phyloP scores from a whole-genome alignment of 2,329 filamentous ascomycete species.

The Diaporthe nobilis region DNA sequence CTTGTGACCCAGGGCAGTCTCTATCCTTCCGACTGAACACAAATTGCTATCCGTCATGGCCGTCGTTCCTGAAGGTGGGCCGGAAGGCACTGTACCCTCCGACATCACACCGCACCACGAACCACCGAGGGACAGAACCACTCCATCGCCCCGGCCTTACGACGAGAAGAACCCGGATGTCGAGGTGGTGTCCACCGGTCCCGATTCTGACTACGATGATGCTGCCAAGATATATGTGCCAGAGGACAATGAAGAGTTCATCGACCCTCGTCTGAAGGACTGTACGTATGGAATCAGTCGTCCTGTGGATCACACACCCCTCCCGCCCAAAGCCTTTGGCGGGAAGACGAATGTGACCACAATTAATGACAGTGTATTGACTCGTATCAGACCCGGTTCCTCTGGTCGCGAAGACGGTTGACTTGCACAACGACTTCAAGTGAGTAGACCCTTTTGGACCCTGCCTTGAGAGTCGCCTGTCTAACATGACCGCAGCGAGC shows the following conservation, averaged over 20 bases:
- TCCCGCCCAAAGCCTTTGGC: neutral
- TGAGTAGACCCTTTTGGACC: conserved; percentile 32
- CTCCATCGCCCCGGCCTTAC: neutral
- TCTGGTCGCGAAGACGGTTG: conserved; percentile 52
- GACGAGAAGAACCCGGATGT: conserved; percentile 35
- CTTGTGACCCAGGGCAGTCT: neutral
- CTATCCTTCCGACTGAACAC: neutral
- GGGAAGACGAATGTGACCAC: neutral
- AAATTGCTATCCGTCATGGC: neutral
- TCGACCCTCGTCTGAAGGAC: conserved; percentile 50
- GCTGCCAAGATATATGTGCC: conserved; percentile 46
- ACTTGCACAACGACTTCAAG: conserved; percentile 50
- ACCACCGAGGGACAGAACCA: neutral
- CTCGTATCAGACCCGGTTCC: conserved; percentile 45
- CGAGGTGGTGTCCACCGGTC: conserved; percentile 35
- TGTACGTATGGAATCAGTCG: conserved; percentile 26
- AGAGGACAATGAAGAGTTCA: conserved; percentile 48
- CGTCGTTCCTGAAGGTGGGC: conserved; percentile 31
- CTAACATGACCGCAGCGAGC: conserved; percentile 44
- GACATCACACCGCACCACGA: conserved; percentile 16
- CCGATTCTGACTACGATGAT: conserved; percentile 41
- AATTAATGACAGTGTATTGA: neutral
- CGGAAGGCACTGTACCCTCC: neutral
- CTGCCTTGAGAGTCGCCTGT: neutral
- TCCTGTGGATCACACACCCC: neutral